Percentiles rank a stretch among this genome's conserved stretches.
phyloP scores from a whole-genome alignment of 768 basidiomycete species.

The Macrocybe gigantea region DNA sequence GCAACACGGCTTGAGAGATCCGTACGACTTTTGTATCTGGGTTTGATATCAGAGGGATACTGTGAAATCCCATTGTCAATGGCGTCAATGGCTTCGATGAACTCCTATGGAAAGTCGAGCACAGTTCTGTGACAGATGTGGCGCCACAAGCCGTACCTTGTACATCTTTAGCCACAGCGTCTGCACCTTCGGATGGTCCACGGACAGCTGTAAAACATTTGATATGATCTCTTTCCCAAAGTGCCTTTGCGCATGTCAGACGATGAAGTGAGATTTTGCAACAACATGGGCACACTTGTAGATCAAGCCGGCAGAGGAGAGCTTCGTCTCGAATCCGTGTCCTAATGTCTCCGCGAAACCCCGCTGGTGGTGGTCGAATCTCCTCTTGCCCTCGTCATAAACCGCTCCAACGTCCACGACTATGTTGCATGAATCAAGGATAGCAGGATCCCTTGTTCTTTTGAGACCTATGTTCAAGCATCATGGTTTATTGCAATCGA shows the following conservation, averaged over 20 bases:
- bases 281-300: conserved; percentile 68
- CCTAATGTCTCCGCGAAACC: conserved; percentile 91
- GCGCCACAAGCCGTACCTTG: conserved; percentile 38
- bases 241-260: conserved; percentile 45
- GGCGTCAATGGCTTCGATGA: conserved; percentile 91
- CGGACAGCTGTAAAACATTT: conserved; percentile 40
- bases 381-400: conserved; percentile 72
- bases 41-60: conserved; percentile 59
- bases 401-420: conserved; percentile 95
- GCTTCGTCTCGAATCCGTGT: conserved; percentile 79
- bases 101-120: conserved; percentile 47
- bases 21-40: conserved; percentile 72
- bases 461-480: conserved; percentile 45
- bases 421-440: conserved; percentile 80
- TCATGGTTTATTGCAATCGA: not conserved
- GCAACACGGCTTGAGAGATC: conserved; percentile 83
- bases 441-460: conserved; percentile 65
- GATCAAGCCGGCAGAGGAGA: conserved; percentile 88
- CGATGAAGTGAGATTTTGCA: not conserved
- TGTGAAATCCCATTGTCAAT: conserved; percentile 94
- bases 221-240: conserved; percentile 86
- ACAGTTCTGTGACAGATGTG: not conserved
- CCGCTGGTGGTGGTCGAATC: conserved; percentile 96
- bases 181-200: conserved; percentile 59
- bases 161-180: conserved; percentile 88